Conservation (phyloP, 805 yeast genomes). For the Candida ortonii region DNA sequence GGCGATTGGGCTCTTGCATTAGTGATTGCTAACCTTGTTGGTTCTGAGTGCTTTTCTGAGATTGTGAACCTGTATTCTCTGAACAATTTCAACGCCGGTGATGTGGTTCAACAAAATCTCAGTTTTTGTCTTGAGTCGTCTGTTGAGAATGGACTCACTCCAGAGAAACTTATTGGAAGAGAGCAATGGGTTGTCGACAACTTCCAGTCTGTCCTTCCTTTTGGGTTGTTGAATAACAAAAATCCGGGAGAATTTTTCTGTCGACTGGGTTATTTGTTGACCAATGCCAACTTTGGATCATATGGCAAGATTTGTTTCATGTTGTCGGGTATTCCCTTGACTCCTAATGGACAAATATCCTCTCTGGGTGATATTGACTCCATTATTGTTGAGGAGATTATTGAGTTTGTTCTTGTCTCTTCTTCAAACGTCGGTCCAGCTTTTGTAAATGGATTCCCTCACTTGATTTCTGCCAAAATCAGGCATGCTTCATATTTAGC, state of each 20-base stretch:
- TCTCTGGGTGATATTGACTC: slow-evolving; percentile 38
- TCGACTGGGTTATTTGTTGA: slow-evolving; percentile 36
- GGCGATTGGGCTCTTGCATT: slow-evolving; percentile 79
- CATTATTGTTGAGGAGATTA: slow-evolving; percentile 62
- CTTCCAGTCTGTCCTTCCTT: slow-evolving; percentile 30
- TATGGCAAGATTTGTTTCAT: slow-evolving; percentile 41
- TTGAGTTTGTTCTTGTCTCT: slow-evolving; percentile 50
- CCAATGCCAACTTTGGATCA: slow-evolving; percentile 33
- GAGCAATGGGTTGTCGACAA: slow-evolving; percentile 31
- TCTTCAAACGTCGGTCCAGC: slow-evolving; percentile 35
- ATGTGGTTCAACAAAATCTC: slow-evolving; percentile 26
- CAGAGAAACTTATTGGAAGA: slow-evolving; percentile 22
- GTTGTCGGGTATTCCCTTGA: slow-evolving; percentile 31
- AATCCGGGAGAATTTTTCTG: slow-evolving; percentile 23
- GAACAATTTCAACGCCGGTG: slow-evolving; percentile 17
- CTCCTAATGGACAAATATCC: slow-evolving; percentile 20
- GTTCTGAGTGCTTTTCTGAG: slow-evolving; percentile 45
- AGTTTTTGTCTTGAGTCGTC: slow-evolving; percentile 30
- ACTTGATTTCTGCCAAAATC: slow-evolving; percentile 57
- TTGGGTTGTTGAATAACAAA: slow-evolving; percentile 27
- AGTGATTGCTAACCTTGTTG: slow-evolving; percentile 62
- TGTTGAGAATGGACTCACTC: slow-evolving; percentile 14
- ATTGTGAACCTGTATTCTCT: slow-evolving; percentile 43
- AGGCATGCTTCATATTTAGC: slow-evolving; percentile 66
- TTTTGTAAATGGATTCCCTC: slow-evolving; percentile 38